These are phyloP conservation scores for Brasilioporus rufonigricans DNA, from an alignment of 768 basidiomycete species.

Conservation along the genomic window DNA sequence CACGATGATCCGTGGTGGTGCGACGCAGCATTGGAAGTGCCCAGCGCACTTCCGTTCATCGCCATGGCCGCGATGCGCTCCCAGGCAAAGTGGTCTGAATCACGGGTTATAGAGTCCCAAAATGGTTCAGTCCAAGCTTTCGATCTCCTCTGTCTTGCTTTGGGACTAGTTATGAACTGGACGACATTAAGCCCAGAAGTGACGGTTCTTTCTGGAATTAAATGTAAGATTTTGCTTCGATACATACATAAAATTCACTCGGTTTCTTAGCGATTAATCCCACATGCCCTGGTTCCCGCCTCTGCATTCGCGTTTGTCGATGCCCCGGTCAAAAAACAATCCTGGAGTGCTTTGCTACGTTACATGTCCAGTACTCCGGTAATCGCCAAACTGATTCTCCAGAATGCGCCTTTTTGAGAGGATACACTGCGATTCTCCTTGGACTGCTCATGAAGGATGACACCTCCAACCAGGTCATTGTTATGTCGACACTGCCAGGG, in stretches of 20 bases:
- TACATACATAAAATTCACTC: not conserved
- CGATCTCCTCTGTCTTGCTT: slow-evolving; percentile 72
- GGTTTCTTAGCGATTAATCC: slow-evolving; percentile 46
- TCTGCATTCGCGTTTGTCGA: slow-evolving; percentile 51
- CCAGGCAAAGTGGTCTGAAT: slow-evolving; percentile 28
- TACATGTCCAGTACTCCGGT: slow-evolving; percentile 45
- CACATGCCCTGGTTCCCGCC: slow-evolving; percentile 45
- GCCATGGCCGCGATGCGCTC: slow-evolving; percentile 46
- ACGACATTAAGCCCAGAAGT: slow-evolving; percentile 57
- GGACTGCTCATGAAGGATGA: slow-evolving; percentile 45
- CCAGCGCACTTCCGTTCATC: slow-evolving; percentile 45
- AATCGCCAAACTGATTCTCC: slow-evolving; percentile 18
- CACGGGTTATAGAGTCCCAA: slow-evolving; percentile 1
- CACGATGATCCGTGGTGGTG: slow-evolving; percentile 63
- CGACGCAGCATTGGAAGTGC: slow-evolving; percentile 44
- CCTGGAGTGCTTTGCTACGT: slow-evolving; percentile 46
- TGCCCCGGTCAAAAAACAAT: slow-evolving; percentile 47
- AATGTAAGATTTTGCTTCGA: slow-evolving; percentile 40
- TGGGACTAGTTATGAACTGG: slow-evolving; percentile 75
- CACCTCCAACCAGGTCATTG: slow-evolving; percentile 29
- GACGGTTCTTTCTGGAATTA: slow-evolving; percentile 44
- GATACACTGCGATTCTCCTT: slow-evolving; percentile 74
- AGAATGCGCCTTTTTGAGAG: slow-evolving; percentile 57
- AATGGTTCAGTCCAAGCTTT: slow-evolving; percentile 40
- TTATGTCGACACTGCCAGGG: slow-evolving; percentile 38